phyloP scores from a whole-genome alignment of 1,139 yeast species.

The Scheffersomyces stambukii region DNA sequence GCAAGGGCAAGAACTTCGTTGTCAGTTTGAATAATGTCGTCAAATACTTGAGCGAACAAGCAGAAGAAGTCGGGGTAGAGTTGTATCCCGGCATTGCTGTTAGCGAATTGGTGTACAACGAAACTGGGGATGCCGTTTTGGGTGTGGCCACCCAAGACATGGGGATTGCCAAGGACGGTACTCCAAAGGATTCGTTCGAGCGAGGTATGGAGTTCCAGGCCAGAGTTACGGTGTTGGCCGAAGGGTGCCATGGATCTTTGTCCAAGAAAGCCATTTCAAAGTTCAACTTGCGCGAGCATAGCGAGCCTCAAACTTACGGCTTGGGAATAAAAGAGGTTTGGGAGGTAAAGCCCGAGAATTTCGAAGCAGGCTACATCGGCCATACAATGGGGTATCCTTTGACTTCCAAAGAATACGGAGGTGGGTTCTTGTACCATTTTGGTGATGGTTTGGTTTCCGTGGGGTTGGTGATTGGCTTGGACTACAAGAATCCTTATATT shows the following conservation, averaged over 20 bases:
- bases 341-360: constrained; percentile 88
- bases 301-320: constrained; percentile 87
- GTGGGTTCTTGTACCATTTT: constrained; percentile 95
- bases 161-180: constrained; percentile 74
- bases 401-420: constrained; percentile 73
- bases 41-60: constrained; percentile 77
- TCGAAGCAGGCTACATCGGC: constrained; percentile 74
- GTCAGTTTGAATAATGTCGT: constrained; percentile 81
- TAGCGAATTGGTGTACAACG: constrained; percentile 65
- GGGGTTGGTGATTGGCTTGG: constrained; percentile 89
- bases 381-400: constrained; percentile 93
- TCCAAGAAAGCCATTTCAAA: constrained; percentile 70
- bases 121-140: constrained; percentile 55
- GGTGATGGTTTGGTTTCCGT: constrained; percentile 89
- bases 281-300: constrained; percentile 60
- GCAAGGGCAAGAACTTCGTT: constrained; percentile 76
- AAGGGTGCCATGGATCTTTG: constrained; percentile 95
- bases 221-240: constrained; percentile 81
- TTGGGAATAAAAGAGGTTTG: constrained; percentile 94
- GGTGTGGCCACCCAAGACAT: constrained; percentile 94
- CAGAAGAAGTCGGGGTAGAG: constrained; percentile 92
- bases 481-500: constrained; percentile 87
- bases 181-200: constrained; percentile 77
- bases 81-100: constrained; percentile 89
- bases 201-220: constrained; percentile 97